Evolutionary conservation across 768 basidiomycete species (phyloP).

Genomic region (Flagelloscypha sp.): DNA sequence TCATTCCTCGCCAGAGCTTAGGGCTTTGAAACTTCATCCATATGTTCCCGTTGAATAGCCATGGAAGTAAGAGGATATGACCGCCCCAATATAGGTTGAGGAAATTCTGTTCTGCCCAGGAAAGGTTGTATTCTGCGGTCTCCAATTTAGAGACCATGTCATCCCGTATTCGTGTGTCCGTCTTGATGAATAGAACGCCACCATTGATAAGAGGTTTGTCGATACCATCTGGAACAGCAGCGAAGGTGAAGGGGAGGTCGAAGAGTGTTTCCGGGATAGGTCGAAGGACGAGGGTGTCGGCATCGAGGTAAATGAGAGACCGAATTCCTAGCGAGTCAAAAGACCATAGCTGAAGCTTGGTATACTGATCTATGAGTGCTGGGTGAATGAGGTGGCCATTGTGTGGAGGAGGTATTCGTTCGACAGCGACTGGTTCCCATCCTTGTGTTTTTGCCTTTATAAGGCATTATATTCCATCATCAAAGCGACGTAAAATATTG

Average conservation of each 20-base stretch:
- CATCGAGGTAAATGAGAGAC: conserved; percentile 30
- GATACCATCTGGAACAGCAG: conserved; percentile 30
- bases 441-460: no score
- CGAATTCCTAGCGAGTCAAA: conserved; percentile 23
- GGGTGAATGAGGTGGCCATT: conserved; percentile 24
- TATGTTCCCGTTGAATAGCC: conserved; percentile 28
- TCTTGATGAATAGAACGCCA: conserved; percentile 24
- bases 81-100: conserved; percentile 27
- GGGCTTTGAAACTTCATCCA: conserved; percentile 23
- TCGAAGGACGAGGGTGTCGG: conserved; percentile 33
- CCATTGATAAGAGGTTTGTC: conserved; percentile 27
- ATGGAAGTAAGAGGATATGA: conserved; percentile 23
- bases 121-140: conserved; percentile 27
- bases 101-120: conserved; percentile 37
- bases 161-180: conserved; percentile 19
- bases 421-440: conserved; percentile 28
- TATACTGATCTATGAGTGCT: conserved; percentile 34
- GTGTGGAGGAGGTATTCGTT: conserved; percentile 30
- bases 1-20: conserved; percentile 21
- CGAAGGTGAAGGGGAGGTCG: conserved; percentile 30
- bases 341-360: conserved; percentile 34
- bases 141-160: conserved; percentile 28
- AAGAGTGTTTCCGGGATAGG: conserved; percentile 42
- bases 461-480: no score
- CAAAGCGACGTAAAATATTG: no score